Percentiles rank a stretch among this genome's conserved stretches.
These are phyloP conservation scores for Cadophora sp. DNA, from an alignment of 2,329 filamentous ascomycete genomes.

Conservation along the genomic window DNA sequence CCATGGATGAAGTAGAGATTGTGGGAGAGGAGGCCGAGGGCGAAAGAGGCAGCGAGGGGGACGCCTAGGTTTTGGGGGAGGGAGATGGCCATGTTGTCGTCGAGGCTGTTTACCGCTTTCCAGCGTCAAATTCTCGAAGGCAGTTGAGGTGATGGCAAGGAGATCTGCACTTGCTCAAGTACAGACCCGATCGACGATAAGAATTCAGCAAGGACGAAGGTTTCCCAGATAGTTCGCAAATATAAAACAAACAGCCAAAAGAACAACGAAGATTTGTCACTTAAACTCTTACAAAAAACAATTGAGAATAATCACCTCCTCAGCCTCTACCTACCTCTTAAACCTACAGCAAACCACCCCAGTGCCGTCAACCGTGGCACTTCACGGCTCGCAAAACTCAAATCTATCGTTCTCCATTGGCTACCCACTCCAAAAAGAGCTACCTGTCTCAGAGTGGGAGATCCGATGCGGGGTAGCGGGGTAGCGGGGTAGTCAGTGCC, in stretches of 20 bases:
- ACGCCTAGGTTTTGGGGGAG: not conserved
- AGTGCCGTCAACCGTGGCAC: constrained; percentile 2
- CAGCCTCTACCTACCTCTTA: not conserved
- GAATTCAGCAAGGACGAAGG: too few species aligned
- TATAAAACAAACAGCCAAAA: too few species aligned
- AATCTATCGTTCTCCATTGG: not conserved
- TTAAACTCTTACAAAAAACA: not conserved
- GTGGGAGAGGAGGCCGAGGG: constrained; percentile 22
- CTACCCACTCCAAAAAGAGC: not conserved
- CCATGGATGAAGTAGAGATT: constrained; percentile 37
- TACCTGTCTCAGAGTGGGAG: too few species aligned
- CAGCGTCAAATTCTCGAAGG: not conserved
- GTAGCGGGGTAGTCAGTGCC: not conserved
- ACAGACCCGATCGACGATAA: too few species aligned
- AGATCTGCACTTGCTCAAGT: not conserved
- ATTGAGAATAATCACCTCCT: not conserved
- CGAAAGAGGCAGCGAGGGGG: not conserved
- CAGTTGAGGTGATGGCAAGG: not conserved
- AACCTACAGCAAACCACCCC: not conserved
- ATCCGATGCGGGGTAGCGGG: not conserved
- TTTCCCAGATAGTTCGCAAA: too few species aligned
- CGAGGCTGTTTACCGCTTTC: too few species aligned
- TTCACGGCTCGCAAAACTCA: not conserved
- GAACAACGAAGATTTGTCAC: not conserved
- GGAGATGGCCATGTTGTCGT: not conserved